Conservation (phyloP, 257 asterid species). For the Gentiana macrophylla region DNA sequence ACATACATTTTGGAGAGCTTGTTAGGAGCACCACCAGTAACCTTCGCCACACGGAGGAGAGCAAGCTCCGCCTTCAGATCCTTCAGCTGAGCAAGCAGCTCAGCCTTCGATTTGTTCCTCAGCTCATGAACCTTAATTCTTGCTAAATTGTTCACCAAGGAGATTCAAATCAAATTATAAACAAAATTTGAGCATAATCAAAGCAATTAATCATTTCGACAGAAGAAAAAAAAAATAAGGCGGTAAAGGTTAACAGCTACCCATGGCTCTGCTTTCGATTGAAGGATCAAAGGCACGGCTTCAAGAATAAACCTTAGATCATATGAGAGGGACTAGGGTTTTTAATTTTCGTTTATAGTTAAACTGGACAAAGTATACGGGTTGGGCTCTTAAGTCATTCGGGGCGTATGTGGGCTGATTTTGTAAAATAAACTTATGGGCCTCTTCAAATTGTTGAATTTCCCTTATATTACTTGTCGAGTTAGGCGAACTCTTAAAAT, state of each 20-base stretch:
- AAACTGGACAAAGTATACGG: too few relatives aligned
- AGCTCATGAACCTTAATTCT: conserved; percentile 31
- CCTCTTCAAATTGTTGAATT: too few relatives aligned
- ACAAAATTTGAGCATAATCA: too few relatives aligned
- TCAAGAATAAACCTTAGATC: background rate
- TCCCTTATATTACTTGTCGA: too few relatives aligned
- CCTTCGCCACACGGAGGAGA: conserved; percentile 31
- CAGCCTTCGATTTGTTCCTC: conserved; percentile 21
- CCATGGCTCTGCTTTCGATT: conserved; percentile 5
- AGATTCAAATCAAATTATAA: too few relatives aligned
- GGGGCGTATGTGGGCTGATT: too few relatives aligned
- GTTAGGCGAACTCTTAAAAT: too few relatives aligned
- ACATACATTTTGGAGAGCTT: conserved; percentile 28
- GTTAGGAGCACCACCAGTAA: conserved; percentile 35
- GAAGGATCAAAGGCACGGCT: background rate
- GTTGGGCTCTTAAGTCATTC: too few relatives aligned
- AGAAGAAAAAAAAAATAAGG: background rate
- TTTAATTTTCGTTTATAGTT: too few relatives aligned
- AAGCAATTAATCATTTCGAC: background rate
- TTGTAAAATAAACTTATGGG: too few relatives aligned
- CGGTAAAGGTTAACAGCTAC: background rate
- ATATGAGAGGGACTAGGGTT: too few relatives aligned
- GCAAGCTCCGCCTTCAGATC: conserved; percentile 32
- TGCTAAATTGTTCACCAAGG: conserved; percentile 5
- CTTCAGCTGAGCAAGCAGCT: conserved; percentile 22